A percentile compares a stretch with the other conserved stretches of the same genome.
Conservation (phyloP, 2,329 filamentous ascomycete genomes). For the Fusarium sp. region DNA sequence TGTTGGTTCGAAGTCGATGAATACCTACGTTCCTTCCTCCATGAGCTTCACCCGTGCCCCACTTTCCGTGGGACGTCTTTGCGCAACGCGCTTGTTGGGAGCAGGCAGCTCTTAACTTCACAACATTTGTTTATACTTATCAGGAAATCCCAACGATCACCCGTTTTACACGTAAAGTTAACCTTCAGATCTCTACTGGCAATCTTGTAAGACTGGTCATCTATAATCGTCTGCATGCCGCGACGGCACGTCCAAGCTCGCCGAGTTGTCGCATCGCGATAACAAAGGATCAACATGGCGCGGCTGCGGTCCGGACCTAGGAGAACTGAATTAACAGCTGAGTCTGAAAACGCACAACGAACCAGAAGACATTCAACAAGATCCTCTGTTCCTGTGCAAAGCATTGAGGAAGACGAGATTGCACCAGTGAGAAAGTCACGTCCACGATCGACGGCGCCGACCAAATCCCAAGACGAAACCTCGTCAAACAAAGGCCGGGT, state of each 20-base stretch:
- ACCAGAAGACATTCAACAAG: background rate
- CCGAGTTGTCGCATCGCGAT: slow-evolving; percentile 1
- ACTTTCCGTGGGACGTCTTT: slow-evolving; percentile 8
- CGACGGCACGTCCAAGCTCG: background rate
- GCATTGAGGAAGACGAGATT: slow-evolving; percentile 1
- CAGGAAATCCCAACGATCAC: background rate
- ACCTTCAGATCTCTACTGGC: background rate
- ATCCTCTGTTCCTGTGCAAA: slow-evolving; percentile 1
- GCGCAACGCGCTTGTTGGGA: background rate
- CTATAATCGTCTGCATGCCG: background rate
- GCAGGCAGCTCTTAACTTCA: background rate
- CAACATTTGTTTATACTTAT: background rate
- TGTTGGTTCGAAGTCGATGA: background rate
- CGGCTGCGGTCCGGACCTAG: slow-evolving; percentile 24
- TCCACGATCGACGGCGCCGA: background rate
- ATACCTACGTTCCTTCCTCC: background rate
- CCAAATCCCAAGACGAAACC: background rate
- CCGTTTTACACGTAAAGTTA: background rate
- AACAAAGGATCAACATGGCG: slow-evolving; percentile 23
- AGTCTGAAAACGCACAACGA: background rate
- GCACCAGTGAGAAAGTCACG: background rate
- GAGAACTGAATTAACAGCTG: background rate
- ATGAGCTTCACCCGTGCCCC: slow-evolving; percentile 20
- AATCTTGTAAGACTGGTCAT: background rate
- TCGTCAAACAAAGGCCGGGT: slow-evolving; percentile 2